A percentile compares a stretch with the other conserved stretches of the same genome.
Conservation (phyloP, 768 basidiomycete species). For the Tylopilus subfusipes region DNA sequence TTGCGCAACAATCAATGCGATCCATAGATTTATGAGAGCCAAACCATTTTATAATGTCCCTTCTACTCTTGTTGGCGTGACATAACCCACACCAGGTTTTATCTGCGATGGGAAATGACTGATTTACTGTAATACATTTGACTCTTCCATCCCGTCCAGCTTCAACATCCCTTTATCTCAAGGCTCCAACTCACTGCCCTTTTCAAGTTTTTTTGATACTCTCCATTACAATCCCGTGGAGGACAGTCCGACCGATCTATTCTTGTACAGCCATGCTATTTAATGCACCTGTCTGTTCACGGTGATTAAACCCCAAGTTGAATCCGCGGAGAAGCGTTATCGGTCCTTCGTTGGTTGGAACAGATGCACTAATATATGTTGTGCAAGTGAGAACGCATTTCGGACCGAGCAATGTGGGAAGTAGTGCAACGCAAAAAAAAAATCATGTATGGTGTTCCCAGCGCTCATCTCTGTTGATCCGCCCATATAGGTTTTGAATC, state of each 20-base stretch:
- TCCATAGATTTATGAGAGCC: slow-evolving; percentile 25
- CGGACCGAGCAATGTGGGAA: background rate
- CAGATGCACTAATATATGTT: background rate
- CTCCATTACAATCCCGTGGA: background rate
- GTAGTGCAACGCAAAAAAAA: background rate
- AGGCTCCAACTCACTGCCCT: background rate
- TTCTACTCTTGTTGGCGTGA: slow-evolving; percentile 13
- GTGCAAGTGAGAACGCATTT: slow-evolving; percentile 1
- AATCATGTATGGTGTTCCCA: background rate
- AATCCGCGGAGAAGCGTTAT: background rate
- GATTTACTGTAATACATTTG: slow-evolving; percentile 15
- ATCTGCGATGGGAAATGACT: slow-evolving; percentile 2
- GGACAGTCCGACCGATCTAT: background rate
- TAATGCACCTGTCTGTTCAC: background rate
- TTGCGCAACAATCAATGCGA: slow-evolving; percentile 12
- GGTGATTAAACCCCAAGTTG: background rate
- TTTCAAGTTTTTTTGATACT: background rate
- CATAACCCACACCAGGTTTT: slow-evolving; percentile 1
- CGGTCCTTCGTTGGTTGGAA: background rate
- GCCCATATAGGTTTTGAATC: slow-evolving; percentile 36
- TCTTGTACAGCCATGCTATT: slow-evolving; percentile 7
- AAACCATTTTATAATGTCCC: slow-evolving; percentile 14
- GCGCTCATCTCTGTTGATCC: slow-evolving; percentile 21
- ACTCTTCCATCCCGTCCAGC: background rate
- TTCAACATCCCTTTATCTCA: background rate